These are phyloP conservation scores for Penicillium ochrochloron DNA, from an alignment of 495 filamentous ascomycete species.

Conservation along the genomic window DNA sequence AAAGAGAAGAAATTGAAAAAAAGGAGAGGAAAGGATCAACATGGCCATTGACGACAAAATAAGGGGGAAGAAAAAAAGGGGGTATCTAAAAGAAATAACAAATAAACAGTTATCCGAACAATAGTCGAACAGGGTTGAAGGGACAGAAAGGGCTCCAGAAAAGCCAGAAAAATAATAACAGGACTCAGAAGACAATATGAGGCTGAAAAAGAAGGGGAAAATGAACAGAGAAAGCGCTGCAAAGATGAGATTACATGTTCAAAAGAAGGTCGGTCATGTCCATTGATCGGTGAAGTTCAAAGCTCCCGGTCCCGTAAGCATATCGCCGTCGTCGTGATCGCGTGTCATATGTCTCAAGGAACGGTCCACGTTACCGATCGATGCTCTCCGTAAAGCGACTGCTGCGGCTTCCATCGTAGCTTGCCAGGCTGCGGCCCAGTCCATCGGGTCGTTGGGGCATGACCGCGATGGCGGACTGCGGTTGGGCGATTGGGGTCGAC, in stretches of 20 bases:
- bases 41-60: slow-evolving; percentile 8
- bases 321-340: slow-evolving; percentile 31
- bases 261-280: slow-evolving; percentile 16
- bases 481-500: slow-evolving; percentile 29
- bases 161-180: neutral
- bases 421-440: slow-evolving; percentile 59
- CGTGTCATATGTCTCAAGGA: slow-evolving; percentile 28
- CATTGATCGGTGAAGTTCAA: slow-evolving; percentile 2
- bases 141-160: slow-evolving; percentile 6
- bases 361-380: slow-evolving; percentile 25
- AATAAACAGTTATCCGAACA: neutral
- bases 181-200: neutral
- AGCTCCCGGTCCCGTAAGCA: slow-evolving; percentile 23
- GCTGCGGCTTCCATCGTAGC: slow-evolving; percentile 57
- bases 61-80: slow-evolving; percentile 16
- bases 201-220: slow-evolving; percentile 9
- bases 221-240: slow-evolving; percentile 11
- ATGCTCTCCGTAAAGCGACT: slow-evolving; percentile 60
- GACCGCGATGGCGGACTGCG: slow-evolving; percentile 31
- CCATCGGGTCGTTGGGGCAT: slow-evolving; percentile 43
- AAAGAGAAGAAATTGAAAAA: neutral
- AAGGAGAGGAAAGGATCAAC: slow-evolving; percentile 8
- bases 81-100: slow-evolving; percentile 24
- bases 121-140: slow-evolving; percentile 10
- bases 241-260: slow-evolving; percentile 5